These are phyloP conservation scores for Nosema muscidifuracis DNA, from an alignment of 371 early-diverging fungal species.

Conservation along the genomic window DNA sequence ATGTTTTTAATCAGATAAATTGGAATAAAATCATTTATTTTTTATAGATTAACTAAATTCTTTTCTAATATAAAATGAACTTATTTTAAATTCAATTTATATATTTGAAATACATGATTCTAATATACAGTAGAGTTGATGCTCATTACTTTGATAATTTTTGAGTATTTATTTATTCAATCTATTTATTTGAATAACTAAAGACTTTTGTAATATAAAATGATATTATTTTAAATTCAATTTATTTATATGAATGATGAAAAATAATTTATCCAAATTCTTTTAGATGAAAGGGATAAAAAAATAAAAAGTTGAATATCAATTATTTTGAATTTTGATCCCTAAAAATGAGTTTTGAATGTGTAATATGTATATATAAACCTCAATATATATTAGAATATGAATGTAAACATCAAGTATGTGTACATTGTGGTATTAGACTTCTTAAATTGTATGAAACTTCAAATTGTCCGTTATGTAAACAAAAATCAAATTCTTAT, in stretches of 20 bases:
- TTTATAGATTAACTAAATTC: no score
- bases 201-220: not conserved
- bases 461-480: slow-evolving; percentile 45
- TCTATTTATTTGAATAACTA: no score
- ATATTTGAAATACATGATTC: no score
- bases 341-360: slow-evolving; percentile 48
- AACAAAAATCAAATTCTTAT: slow-evolving; percentile 1
- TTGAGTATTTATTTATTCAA: no score
- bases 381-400: slow-evolving; percentile 28
- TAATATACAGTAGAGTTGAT: no score
- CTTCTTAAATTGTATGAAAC: slow-evolving; percentile 42
- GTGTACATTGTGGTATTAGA: slow-evolving; percentile 41
- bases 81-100: no score
- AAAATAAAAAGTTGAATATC: not conserved
- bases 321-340: no score
- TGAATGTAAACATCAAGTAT: slow-evolving; percentile 46
- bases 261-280: not conserved
- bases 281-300: not conserved
- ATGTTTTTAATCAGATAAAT: no score
- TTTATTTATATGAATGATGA: no score
- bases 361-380: slow-evolving; percentile 38
- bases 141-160: no score
- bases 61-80: no score
- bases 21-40: no score
- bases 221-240: not conserved